phyloP scores from a whole-genome alignment of 345 rosid genomes.

The Cochlearia excelsa region DNA sequence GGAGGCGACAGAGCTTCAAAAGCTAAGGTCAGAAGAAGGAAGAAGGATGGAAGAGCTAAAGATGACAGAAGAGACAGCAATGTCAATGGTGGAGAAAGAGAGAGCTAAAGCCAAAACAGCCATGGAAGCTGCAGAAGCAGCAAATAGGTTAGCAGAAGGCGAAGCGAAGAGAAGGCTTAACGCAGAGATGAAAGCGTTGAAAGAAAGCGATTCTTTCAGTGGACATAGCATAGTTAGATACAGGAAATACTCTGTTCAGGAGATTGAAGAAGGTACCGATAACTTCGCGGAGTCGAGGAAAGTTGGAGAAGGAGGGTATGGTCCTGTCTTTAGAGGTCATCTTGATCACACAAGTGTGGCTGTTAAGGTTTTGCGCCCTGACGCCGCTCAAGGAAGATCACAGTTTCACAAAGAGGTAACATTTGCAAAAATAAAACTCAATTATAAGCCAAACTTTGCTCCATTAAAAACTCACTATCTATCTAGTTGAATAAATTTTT shows the following conservation, averaged over 20 bases:
- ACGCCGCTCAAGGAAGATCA: constrained; percentile 28
- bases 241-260: constrained; percentile 70
- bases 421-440: too few relatives aligned
- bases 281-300: constrained; percentile 48
- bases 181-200: constrained; percentile 45
- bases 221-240: constrained; percentile 44
- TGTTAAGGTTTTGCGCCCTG: constrained; percentile 46
- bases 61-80: constrained; percentile 64
- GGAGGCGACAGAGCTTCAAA: constrained; percentile 68
- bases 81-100: constrained; percentile 56
- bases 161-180: constrained; percentile 52
- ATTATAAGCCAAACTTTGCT: too few relatives aligned
- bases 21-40: constrained; percentile 61
- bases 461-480: too few relatives aligned
- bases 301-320: constrained; percentile 98
- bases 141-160: constrained; percentile 53
- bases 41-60: constrained; percentile 56
- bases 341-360: constrained; percentile 88
- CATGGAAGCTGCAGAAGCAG: constrained; percentile 72
- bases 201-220: constrained; percentile 41
- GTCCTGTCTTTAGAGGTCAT: constrained; percentile 24
- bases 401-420: constrained; percentile 86
- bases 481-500: too few relatives aligned
- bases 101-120: constrained; percentile 59
- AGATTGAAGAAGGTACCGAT: constrained; percentile 67